Conservation (phyloP, 768 basidiomycete species). For the Trametes gibbosa region DNA sequence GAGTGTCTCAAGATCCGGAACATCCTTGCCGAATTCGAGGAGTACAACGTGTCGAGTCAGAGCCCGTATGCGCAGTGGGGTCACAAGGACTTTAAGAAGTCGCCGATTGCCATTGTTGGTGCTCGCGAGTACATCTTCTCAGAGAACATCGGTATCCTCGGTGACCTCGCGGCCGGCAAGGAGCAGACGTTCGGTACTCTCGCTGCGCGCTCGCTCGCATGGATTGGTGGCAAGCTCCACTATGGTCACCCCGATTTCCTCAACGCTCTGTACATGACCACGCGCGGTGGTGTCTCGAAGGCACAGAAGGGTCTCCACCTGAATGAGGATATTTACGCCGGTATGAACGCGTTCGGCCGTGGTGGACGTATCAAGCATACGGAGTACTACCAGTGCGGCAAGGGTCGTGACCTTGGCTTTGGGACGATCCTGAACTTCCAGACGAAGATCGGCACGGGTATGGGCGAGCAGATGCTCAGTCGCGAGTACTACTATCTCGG, state of each 20-base stretch:
- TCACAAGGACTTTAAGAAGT: constrained; percentile 80
- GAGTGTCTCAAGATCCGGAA: constrained; percentile 99
- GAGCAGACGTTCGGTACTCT: constrained; percentile 99
- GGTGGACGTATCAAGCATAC: constrained; percentile 98
- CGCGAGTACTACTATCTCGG: constrained; percentile 99
- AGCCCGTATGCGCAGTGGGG: constrained; percentile 92
- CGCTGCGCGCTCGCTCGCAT: constrained; percentile 91
- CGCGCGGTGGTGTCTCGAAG: constrained; percentile 97
- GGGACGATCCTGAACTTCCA: constrained; percentile 99
- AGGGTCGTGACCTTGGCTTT: constrained; percentile 97
- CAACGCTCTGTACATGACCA: constrained; percentile 96
- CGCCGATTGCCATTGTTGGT: constrained; percentile 96
- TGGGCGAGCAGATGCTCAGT: constrained; percentile 99
- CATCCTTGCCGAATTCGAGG: constrained; percentile 96
- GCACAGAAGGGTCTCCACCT: constrained; percentile 99
- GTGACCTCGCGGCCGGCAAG: constrained; percentile 97
- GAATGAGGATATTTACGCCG: constrained; percentile 99
- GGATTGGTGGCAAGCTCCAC: constrained; percentile 97
- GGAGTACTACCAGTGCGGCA: constrained; percentile 99
- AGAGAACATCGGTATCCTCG: constrained; percentile 98
- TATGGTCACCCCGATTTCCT: constrained; percentile 99
- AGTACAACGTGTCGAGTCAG: constrained; percentile 80
- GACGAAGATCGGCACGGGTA: constrained; percentile 99
- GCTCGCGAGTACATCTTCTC: constrained; percentile 99
- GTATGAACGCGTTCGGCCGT: constrained; percentile 97